These are phyloP conservation scores for Anthostomella pinea DNA, from an alignment of 2,329 filamentous ascomycete genomes.

Conservation along the genomic window DNA sequence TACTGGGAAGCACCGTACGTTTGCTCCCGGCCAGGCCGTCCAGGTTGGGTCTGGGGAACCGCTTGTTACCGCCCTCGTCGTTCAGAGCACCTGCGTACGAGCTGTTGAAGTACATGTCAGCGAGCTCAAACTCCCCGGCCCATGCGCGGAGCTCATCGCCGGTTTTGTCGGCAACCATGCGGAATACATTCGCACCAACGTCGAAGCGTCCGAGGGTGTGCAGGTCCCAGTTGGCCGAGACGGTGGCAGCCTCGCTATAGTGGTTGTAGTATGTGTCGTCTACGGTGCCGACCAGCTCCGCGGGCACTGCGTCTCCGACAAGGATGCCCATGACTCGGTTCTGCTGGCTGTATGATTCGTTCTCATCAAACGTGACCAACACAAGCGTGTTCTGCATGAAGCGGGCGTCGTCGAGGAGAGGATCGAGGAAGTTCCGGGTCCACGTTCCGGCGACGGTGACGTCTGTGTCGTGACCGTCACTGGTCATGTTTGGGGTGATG, in stretches of 20 bases:
- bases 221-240: conserved; percentile 67
- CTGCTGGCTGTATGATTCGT: conserved; percentile 61
- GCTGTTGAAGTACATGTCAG: conserved; percentile 48
- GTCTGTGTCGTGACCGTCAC: conserved; percentile 71
- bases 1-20: conserved; percentile 36
- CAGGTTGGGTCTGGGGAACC: conserved; percentile 42
- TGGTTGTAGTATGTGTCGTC: conserved; percentile 72
- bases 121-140: conserved; percentile 33
- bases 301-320: conserved; percentile 70
- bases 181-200: conserved; percentile 68
- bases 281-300: conserved; percentile 61
- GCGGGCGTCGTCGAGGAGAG: conserved; percentile 64
- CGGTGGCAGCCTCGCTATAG: conserved; percentile 66
- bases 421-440: conserved; percentile 65
- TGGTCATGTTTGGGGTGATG: conserved; percentile 73
- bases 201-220: conserved; percentile 70
- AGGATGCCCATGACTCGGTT: conserved; percentile 72
- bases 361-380: conserved; percentile 78
- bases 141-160: conserved; percentile 49
- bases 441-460: conserved; percentile 67
- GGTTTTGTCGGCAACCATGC: conserved; percentile 57
- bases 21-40: conserved; percentile 19
- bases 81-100: conserved; percentile 53
- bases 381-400: conserved; percentile 77
- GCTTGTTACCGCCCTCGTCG: conserved; percentile 31